Evolutionary conservation across 1,284 basidiomycete genomes (phyloP).

Genomic region (Ustilago shanxiensis): DNA sequence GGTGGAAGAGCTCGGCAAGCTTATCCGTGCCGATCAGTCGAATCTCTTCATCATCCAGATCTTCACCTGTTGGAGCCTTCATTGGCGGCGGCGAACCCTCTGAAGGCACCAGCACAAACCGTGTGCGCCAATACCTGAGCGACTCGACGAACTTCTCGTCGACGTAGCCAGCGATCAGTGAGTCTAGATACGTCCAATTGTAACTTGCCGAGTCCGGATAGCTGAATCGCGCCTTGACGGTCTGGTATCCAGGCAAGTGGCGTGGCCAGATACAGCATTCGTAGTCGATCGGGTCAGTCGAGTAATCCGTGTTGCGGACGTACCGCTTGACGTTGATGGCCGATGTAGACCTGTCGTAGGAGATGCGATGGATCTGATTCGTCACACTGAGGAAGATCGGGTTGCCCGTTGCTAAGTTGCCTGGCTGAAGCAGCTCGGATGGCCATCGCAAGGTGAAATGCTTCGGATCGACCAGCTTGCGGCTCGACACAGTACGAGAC

Average conservation of each 20-base stretch:
- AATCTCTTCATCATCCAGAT: slow-evolving; percentile 82
- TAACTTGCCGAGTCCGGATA: slow-evolving; percentile 79
- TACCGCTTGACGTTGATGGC: slow-evolving; percentile 89
- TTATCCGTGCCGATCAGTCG: slow-evolving; percentile 90
- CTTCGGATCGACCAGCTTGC: slow-evolving; percentile 50
- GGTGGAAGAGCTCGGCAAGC: slow-evolving; percentile 83
- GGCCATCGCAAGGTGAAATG: slow-evolving; percentile 62
- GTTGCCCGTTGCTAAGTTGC: slow-evolving; percentile 64
- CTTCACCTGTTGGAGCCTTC: slow-evolving; percentile 64
- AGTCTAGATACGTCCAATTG: slow-evolving; percentile 71
- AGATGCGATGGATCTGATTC: slow-evolving; percentile 93
- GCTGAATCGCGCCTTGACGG: slow-evolving; percentile 80
- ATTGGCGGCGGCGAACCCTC: slow-evolving; percentile 77
- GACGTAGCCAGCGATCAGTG: slow-evolving; percentile 70
- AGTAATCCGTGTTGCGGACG: slow-evolving; percentile 80
- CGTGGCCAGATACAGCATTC: slow-evolving; percentile 94
- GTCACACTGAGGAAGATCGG: slow-evolving; percentile 93
- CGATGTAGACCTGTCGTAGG: slow-evolving; percentile 82
- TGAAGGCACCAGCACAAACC: slow-evolving; percentile 93
- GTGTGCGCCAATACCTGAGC: slow-evolving; percentile 84
- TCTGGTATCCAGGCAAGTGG: slow-evolving; percentile 85
- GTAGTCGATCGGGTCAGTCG: slow-evolving; percentile 79
- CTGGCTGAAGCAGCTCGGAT: slow-evolving; percentile 67
- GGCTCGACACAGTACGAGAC: slow-evolving; percentile 33
- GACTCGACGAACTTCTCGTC: slow-evolving; percentile 66